These are phyloP conservation scores for Mucor piriformis DNA, from an alignment of 371 early-diverging fungal species.

Conservation along the genomic window DNA sequence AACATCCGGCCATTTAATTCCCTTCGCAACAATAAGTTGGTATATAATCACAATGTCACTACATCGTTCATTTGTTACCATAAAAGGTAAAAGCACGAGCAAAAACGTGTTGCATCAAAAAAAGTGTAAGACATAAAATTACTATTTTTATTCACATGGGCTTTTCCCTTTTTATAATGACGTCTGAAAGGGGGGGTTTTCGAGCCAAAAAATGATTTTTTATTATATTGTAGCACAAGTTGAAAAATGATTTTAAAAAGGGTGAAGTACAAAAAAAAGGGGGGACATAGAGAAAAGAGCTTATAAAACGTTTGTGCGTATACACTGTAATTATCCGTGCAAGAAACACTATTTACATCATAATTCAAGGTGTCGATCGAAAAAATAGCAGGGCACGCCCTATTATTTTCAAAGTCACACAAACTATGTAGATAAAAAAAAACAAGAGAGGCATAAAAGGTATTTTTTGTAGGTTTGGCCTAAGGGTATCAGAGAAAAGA, in stretches of 20 bases:
- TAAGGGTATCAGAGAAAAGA: background rate
- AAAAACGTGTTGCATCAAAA: background rate
- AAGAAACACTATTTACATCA: too few relatives aligned
- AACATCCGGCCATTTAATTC: too few relatives aligned
- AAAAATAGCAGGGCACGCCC: background rate
- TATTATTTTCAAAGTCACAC: background rate
- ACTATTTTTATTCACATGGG: slow-evolving; percentile 18
- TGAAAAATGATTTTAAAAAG: background rate
- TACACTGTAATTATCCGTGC: too few relatives aligned
- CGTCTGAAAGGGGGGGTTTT: background rate
- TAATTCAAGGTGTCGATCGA: too few relatives aligned
- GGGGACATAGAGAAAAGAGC: background rate
- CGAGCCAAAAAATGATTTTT: background rate
- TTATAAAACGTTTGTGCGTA: too few relatives aligned
- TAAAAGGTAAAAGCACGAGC: slow-evolving; percentile 20
- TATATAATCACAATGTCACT: background rate
- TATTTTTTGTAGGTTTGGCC: background rate
- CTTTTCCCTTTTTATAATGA: background rate
- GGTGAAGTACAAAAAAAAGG: background rate
- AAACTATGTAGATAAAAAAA: background rate
- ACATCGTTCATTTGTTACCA: background rate
- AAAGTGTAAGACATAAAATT: background rate
- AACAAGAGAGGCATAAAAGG: background rate
- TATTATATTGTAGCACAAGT: too few relatives aligned
- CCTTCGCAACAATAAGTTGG: background rate